Evolutionary conservation across 1,284 basidiomycete species (phyloP).

Genomic region (Meripilus lineatus): DNA sequence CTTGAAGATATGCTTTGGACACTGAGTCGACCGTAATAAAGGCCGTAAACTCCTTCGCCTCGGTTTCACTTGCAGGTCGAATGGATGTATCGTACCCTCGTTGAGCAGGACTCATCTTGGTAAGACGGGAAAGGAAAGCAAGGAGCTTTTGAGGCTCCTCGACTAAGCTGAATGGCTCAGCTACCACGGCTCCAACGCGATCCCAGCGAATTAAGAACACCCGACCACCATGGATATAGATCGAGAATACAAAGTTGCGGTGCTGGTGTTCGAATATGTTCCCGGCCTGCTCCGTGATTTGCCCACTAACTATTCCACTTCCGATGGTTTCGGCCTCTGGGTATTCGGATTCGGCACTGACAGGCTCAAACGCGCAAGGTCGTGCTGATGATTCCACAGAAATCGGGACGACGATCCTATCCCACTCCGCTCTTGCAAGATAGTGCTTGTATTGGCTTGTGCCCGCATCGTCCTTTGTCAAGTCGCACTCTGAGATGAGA

Average conservation of each 20-base stretch:
- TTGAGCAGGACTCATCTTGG: not conserved
- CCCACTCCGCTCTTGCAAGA: too few species aligned
- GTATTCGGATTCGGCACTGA: too few species aligned
- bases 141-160: not conserved
- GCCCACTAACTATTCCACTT: not conserved
- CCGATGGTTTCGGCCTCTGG: too few species aligned
- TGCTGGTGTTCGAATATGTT: not conserved
- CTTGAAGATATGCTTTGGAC: too few species aligned
- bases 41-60: not conserved
- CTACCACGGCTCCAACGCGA: not conserved
- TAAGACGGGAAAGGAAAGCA: conserved; percentile 1
- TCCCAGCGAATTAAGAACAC: not conserved
- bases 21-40: not conserved
- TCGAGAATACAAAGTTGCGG: not conserved
- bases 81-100: conserved; percentile 1
- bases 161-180: not conserved
- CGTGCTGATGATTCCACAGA: too few species aligned
- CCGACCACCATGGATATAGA: not conserved
- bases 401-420: too few species aligned
- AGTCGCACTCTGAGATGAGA: too few species aligned
- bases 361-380: too few species aligned
- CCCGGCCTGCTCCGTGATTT: not conserved
- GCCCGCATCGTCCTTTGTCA: too few species aligned
- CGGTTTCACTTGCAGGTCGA: not conserved
- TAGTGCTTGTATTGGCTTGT: too few species aligned